Percentiles rank a stretch among this genome's conserved stretches.
These are phyloP conservation scores for Pisolithus albus DNA, from an alignment of 768 basidiomycete genomes.

Conservation along the genomic window DNA sequence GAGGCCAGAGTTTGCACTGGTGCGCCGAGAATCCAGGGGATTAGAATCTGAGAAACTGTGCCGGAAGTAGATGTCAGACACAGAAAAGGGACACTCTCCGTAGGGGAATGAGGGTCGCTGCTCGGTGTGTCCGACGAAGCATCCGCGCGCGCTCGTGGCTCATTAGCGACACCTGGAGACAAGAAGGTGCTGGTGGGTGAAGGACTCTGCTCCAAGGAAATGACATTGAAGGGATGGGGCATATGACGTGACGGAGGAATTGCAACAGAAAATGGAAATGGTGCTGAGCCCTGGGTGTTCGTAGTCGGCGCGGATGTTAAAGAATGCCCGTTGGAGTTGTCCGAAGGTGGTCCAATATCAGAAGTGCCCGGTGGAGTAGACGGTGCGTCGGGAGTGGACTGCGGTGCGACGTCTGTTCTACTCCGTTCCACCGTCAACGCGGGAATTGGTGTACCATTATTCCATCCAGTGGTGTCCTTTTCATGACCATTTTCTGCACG, in stretches of 20 bases:
- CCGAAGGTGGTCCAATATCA: constrained; percentile 15
- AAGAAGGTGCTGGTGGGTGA: constrained; percentile 11
- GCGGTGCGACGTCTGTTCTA: constrained; percentile 6
- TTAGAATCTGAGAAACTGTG: constrained; percentile 31
- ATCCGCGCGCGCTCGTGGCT: constrained; percentile 20
- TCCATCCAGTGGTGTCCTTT: constrained; percentile 8
- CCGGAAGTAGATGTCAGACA: constrained; percentile 48
- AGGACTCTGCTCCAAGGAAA: constrained; percentile 13
- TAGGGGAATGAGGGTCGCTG: constrained; percentile 40
- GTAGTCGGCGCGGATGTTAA: constrained; percentile 16
- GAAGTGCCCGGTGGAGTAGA: constrained; percentile 27
- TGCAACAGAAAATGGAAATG: constrained; percentile 41
- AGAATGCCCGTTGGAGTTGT: constrained; percentile 13
- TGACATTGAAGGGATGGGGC: constrained; percentile 10
- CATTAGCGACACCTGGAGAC: constrained; percentile 10
- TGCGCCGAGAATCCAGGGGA: constrained; percentile 27
- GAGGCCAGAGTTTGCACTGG: constrained; percentile 29
- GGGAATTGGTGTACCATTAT: constrained; percentile 13
- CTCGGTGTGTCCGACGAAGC: constrained; percentile 21
- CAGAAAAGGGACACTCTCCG: constrained; percentile 52
- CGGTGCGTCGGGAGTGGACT: constrained; percentile 25
- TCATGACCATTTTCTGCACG: constrained; percentile 23
- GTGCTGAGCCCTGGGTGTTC: constrained; percentile 19
- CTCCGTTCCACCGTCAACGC: constrained; percentile 16
- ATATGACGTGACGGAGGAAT: constrained; percentile 38